A percentile compares a stretch with the other conserved stretches of the same genome.
These are phyloP conservation scores for Fomitopsis schrenkii DNA, from an alignment of 1,284 basidiomycete genomes.

Conservation along the genomic window DNA sequence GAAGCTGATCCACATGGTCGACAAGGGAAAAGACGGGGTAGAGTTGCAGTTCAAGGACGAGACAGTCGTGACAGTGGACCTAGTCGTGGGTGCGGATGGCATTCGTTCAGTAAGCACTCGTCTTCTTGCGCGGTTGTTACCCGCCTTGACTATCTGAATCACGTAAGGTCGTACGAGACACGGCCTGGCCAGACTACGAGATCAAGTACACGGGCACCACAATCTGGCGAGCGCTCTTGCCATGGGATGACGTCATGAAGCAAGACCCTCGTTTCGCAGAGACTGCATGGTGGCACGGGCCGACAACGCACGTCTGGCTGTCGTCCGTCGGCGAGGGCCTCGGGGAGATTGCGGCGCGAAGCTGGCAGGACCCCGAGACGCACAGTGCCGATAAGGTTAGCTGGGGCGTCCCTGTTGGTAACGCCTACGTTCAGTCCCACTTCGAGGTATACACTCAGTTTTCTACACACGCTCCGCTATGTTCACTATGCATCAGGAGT, in stretches of 20 bases:
- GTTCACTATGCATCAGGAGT: background rate
- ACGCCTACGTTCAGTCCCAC: background rate
- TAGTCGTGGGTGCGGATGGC: background rate
- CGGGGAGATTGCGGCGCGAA: background rate
- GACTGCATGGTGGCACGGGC: background rate
- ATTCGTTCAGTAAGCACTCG: background rate
- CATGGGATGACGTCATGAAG: background rate
- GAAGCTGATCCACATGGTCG: background rate
- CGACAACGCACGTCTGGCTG: background rate
- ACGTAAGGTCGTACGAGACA: background rate
- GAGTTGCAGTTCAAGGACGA: background rate
- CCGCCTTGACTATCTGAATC: background rate
- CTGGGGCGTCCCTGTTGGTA: background rate
- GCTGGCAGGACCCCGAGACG: background rate
- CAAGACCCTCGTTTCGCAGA: background rate
- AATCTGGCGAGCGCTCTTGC: background rate
- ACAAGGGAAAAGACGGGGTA: background rate
- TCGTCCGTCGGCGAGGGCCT: background rate
- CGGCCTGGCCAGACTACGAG: background rate
- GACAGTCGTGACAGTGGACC: background rate
- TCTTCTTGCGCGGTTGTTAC: background rate
- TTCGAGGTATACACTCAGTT: background rate
- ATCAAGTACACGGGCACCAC: background rate
- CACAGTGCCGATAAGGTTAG: background rate
- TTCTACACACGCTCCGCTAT: background rate